phyloP scores from a whole-genome alignment of 768 basidiomycete species.

The Holtermanniella nyarrowii region DNA sequence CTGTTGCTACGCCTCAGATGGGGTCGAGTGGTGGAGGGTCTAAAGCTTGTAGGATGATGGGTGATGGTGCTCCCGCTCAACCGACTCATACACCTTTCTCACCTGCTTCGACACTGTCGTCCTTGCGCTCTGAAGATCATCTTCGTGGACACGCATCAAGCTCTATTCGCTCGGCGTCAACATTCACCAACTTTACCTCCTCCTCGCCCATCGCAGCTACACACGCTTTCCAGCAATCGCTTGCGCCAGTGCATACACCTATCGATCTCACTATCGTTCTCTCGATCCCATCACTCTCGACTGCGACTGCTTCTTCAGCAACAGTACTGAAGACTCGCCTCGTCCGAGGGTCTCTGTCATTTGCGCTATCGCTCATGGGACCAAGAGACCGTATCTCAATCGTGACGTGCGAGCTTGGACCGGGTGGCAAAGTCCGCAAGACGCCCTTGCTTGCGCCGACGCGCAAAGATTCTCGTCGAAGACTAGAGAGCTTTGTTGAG shows the following conservation, averaged over 20 bases:
- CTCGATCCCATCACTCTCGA: slow-evolving; percentile 62
- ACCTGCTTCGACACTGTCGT: slow-evolving; percentile 2
- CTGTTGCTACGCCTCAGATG: background rate
- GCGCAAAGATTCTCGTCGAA: slow-evolving; percentile 55
- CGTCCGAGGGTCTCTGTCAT: slow-evolving; percentile 78
- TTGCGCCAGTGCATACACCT: slow-evolving; percentile 72
- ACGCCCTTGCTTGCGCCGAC: slow-evolving; percentile 82
- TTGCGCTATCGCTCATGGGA: slow-evolving; percentile 66
- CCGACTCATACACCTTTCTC: slow-evolving; percentile 4
- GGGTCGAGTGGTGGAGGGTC: slow-evolving; percentile 3
- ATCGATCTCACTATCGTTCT: slow-evolving; percentile 88
- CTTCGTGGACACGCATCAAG: background rate
- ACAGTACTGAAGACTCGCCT: slow-evolving; percentile 66
- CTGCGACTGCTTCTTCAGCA: slow-evolving; percentile 41
- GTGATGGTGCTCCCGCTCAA: slow-evolving; percentile 10
- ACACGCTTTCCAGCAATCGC: slow-evolving; percentile 61
- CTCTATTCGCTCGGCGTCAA: background rate
- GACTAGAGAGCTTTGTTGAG: slow-evolving; percentile 70
- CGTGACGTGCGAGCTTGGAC: slow-evolving; percentile 85
- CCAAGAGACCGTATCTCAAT: slow-evolving; percentile 71
- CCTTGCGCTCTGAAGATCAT: background rate
- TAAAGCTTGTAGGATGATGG: slow-evolving; percentile 25
- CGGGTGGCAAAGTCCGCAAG: slow-evolving; percentile 69
- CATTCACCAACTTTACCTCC: slow-evolving; percentile 9
- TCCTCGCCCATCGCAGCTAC: slow-evolving; percentile 10